These are phyloP conservation scores for Terfezia claveryi DNA, from an alignment of 495 filamentous ascomycete genomes.

Conservation along the genomic window DNA sequence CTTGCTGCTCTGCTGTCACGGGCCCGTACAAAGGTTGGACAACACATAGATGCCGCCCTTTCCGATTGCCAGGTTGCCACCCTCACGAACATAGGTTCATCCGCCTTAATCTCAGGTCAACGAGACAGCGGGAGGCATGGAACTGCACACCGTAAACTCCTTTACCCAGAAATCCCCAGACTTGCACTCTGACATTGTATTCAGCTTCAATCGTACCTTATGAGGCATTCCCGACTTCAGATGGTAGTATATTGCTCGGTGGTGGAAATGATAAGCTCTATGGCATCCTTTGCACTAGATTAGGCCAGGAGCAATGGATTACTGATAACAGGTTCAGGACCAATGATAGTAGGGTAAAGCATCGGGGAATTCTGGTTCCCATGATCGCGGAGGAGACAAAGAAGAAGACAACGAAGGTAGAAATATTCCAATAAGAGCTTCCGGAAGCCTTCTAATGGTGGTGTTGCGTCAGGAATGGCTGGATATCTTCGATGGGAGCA, in stretches of 20 bases:
- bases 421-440: not conserved
- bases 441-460: not conserved
- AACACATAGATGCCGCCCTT: constrained; percentile 78
- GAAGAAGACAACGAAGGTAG: constrained; percentile 45
- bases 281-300: constrained; percentile 56
- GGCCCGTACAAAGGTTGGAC: constrained; percentile 45
- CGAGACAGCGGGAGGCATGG: constrained; percentile 80
- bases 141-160: constrained; percentile 70
- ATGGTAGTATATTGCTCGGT: constrained; percentile 79
- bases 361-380: constrained; percentile 52
- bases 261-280: constrained; percentile 88
- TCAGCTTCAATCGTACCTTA: constrained; percentile 90
- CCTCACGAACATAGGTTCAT: constrained; percentile 79
- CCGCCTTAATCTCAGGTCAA: constrained; percentile 69
- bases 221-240: constrained; percentile 70
- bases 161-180: not conserved
- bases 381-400: constrained; percentile 52
- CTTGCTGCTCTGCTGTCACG: constrained; percentile 78
- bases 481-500: constrained; percentile 62
- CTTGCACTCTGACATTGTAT: constrained; percentile 5
- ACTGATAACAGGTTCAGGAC: constrained; percentile 49
- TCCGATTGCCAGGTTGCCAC: constrained; percentile 92
- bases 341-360: constrained; percentile 61
- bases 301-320: constrained; percentile 63
- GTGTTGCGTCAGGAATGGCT: constrained; percentile 46